Evolutionary conservation across 148 eudicot genomes (phyloP), one percentile per base, ranked within the genome.

Genomic region (Talinum fruticosum): DNA sequence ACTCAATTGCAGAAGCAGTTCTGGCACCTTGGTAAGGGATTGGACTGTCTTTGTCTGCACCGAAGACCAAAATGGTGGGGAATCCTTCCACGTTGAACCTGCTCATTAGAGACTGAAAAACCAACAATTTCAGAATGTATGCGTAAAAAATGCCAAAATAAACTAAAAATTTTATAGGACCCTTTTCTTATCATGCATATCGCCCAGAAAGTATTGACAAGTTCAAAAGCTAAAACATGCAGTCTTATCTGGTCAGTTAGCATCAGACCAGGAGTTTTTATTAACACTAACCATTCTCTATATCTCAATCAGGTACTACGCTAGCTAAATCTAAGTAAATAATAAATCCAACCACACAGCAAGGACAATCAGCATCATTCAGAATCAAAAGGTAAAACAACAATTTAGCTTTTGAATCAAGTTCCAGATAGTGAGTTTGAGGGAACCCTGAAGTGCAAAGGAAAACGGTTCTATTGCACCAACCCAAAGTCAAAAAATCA

Each of bases 41-140:
- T 37, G 98, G 98, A 76, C 89, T 87, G 19, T 88, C 91, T 91
- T 95, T 95, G 86, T 95, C 98, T 16, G 96, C 97, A 61, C 98
- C 98, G 81, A 95, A 95, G 82, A 95, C 96, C 80, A 92, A 66
- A 74, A 95, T 92, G 51, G 96, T 88, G 23, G 98, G 98, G 78
- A 95, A 95, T 57, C 97, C 94, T 90, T 95, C 84, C 57, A 92
- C 97, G 45, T 87, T 89, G 80, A 87, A 95, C 87, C 90, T 92
- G 96, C 98, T 84, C 96, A 89, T 89, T 75, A 96, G 80, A 70
- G 97, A 91, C 99, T 96, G 92, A 29, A 66, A 61, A 79, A 74
- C 72, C 14, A 85, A 36, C 41, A 66, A 32, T 68, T 24, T 47
- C 26, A 59, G 36, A 64, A 35, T 68, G n/a, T 37, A 26, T 19